Conservation (phyloP, 306 rosid species). For the Vigna reflexopilosa region DNA sequence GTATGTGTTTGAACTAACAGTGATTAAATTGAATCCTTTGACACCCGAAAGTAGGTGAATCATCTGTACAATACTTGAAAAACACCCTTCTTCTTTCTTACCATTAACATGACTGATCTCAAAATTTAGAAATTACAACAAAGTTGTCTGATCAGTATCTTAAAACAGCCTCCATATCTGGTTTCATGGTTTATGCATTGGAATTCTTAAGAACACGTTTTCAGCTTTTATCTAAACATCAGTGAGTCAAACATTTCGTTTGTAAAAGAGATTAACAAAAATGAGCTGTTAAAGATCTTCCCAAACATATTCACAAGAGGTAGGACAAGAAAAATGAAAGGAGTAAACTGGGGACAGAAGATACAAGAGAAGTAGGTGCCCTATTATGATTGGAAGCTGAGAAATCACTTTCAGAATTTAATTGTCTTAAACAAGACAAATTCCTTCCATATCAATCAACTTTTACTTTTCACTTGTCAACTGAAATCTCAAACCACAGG, state of each 20-base stretch:
- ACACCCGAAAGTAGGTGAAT: slow-evolving; percentile 44
- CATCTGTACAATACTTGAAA: slow-evolving; percentile 34
- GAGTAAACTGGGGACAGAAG: no score
- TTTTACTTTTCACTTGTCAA: slow-evolving; percentile 17
- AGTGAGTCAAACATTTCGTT: not conserved
- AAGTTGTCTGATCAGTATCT: not conserved
- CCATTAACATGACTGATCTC: slow-evolving; percentile 6
- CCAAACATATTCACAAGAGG: not conserved
- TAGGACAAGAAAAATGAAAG: not conserved
- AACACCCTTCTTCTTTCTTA: not conserved
- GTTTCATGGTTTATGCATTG: not conserved
- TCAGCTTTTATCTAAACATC: no score
- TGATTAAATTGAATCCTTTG: slow-evolving; percentile 10
- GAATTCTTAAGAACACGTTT: not conserved
- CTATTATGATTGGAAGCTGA: slow-evolving; percentile 42
- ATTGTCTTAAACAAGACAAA: slow-evolving; percentile 33
- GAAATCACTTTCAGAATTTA: slow-evolving; percentile 54
- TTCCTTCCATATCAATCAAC: slow-evolving; percentile 23
- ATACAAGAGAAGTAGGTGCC: slow-evolving; percentile 40
- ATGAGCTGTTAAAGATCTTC: not conserved
- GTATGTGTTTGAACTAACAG: slow-evolving; percentile 58
- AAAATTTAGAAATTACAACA: not conserved
- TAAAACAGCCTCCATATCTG: not conserved
- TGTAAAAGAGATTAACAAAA: not conserved
- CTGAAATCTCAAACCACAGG: not conserved